Conservation (phyloP, 257 asterid genomes). For the Primulina eburnea region DNA sequence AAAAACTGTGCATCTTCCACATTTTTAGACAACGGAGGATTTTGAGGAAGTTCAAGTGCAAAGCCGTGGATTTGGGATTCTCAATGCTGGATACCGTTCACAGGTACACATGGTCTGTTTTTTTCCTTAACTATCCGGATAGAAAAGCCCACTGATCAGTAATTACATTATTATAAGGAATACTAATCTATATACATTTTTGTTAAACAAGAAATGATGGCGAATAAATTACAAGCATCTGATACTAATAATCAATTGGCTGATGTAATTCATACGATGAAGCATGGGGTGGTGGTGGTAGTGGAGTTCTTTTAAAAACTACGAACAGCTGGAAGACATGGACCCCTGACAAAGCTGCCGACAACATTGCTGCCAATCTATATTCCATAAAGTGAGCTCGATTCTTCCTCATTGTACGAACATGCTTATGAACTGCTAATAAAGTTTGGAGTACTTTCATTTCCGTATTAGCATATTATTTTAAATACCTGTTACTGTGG, state of each 20-base stretch:
- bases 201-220: background rate
- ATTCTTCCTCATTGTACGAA: conserved; percentile 10
- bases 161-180: background rate
- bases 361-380: conserved; percentile 94
- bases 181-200: background rate
- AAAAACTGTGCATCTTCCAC: conserved; percentile 6
- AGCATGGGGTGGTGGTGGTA: conserved; percentile 99
- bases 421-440: conserved; percentile 2
- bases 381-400: conserved; percentile 86
- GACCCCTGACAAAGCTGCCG: conserved; percentile 93
- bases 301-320: conserved; percentile 86
- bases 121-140: background rate
- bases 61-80: conserved; percentile 91
- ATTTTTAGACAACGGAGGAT: conserved; percentile 64
- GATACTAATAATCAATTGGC: conserved; percentile 4
- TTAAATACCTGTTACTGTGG: background rate
- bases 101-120: conserved; percentile 38
- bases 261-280: conserved; percentile 53
- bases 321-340: conserved; percentile 86
- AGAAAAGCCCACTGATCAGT: conserved; percentile 5
- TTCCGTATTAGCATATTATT: background rate
- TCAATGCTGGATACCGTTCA: conserved; percentile 83
- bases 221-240: background rate
- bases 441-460: conserved; percentile 3
- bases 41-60: conserved; percentile 72